These are phyloP conservation scores for Didymella lethalis DNA, from an alignment of 2,329 filamentous ascomycete genomes.

Conservation along the genomic window DNA sequence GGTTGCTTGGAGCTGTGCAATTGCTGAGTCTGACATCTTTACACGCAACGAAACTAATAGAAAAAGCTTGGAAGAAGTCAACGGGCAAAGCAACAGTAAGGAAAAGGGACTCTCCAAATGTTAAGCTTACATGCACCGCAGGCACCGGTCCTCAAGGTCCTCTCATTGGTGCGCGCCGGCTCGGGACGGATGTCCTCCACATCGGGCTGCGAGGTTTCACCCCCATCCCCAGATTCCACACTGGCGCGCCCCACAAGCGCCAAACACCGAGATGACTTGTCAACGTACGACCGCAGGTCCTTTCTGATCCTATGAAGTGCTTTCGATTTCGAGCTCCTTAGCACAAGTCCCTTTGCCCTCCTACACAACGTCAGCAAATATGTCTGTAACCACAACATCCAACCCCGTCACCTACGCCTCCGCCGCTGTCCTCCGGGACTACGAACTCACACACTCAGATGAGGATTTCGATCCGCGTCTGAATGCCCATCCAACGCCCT, in stretches of 20 bases:
- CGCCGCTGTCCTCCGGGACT: slow-evolving; percentile 54
- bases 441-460: slow-evolving; percentile 56
- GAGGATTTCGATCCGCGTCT: slow-evolving; percentile 35
- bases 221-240: not conserved
- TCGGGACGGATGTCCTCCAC: slow-evolving; percentile 13
- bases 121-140: slow-evolving; percentile 4
- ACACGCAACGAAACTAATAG: not conserved
- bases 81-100: not conserved
- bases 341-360: not conserved
- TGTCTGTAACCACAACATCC: slow-evolving; percentile 57
- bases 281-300: not conserved
- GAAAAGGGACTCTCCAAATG: not conserved
- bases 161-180: slow-evolving; percentile 2
- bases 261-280: slow-evolving; percentile 4
- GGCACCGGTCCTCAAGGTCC: not conserved
- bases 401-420: slow-evolving; percentile 51
- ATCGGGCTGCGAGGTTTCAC: slow-evolving; percentile 7
- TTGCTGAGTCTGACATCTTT: slow-evolving; percentile 29
- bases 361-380: slow-evolving; percentile 29
- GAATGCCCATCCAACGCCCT: slow-evolving; percentile 40
- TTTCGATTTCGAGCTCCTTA: not conserved
- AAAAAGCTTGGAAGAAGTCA: not conserved
- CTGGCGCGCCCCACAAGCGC: slow-evolving; percentile 7
- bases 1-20: slow-evolving; percentile 50
- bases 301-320: not conserved